Evolutionary conservation across 2,329 filamentous ascomycete species (phyloP), one percentile per base, ranked within the genome.

Genomic region (Rugonectria rugulosa): DNA sequence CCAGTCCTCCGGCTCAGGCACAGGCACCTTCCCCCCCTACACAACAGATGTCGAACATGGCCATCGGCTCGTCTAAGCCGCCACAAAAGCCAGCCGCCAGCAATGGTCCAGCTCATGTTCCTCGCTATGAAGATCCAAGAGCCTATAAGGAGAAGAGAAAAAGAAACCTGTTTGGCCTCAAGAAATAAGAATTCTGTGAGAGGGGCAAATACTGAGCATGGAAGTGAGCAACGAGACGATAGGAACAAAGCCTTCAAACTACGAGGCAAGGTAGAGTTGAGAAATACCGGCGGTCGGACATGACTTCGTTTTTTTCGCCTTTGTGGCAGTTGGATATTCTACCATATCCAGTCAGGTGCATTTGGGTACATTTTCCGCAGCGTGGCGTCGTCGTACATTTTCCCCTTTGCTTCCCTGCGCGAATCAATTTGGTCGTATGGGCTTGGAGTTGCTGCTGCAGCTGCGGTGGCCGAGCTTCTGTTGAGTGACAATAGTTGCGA

Each of bases 111-210:
- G 24, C 61, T 15, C 53, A 56, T 61, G 50, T 49, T 47, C 40
- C 55, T 20, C 60, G 63, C 12, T 63, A 66, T 15, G 70, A 71
- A 4, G 67, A 73, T 62, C 69, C 75, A 4, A 82, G 80, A 63
- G 69, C 73, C 6, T 76, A 78, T 44, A 86, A 87, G 72, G 81
- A 84, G 67, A 88, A 88, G 75, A 87, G 87, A 78, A 83, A 79
- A 68, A 76, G 83, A 48, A 81, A 83, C 56, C 82, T 85, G 60
- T 73, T 86, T 53, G 79, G 82, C 23, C 78, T 84, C 65, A 87
- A 86, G 74, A 88, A 89, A 71, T 77, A 75, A 72, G 66, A 65
- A 52, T 73, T 70, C 68, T 57, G 61, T 31, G 65, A 57, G 36
- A 56, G 57, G n/a, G 60, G 48, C 23, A 55, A 43, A 49, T 64